Evolutionary conservation across 176 grass and related monocot genomes (phyloP).

Genomic region (Alloteropsis semialata): DNA sequence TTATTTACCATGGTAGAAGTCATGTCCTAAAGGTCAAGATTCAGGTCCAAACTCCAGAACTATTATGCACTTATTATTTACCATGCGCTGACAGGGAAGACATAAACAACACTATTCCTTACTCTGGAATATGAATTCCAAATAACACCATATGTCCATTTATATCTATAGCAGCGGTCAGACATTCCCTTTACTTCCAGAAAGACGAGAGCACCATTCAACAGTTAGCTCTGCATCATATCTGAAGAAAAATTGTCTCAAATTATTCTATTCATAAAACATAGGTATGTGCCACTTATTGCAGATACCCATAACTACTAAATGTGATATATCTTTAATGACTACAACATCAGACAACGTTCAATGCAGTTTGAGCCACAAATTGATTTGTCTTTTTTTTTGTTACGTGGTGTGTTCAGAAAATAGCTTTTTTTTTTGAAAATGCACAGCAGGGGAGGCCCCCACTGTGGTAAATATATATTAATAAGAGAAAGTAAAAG

Average conservation of each 20-base stretch:
- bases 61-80: no score
- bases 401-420: background rate
- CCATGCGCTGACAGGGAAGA: background rate
- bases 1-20: no score
- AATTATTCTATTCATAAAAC: background rate
- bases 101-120: background rate
- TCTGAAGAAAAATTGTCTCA: background rate
- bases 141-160: background rate
- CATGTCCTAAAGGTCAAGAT: no score
- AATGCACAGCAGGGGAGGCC: no score
- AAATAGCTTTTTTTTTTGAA: no score
- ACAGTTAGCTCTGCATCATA: background rate
- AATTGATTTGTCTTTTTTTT: background rate
- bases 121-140: background rate
- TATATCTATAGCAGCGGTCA: background rate
- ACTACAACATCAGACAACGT: background rate
- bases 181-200: background rate
- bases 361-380: background rate
- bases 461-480: no score
- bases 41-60: no score
- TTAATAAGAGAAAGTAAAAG: no score
- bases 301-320: background rate
- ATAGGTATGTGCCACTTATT: background rate
- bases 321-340: background rate
- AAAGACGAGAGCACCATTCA: background rate